Evolutionary conservation across 2,329 filamentous ascomycete genomes (phyloP).

Genomic region (Aspergillus chevalieri): DNA sequence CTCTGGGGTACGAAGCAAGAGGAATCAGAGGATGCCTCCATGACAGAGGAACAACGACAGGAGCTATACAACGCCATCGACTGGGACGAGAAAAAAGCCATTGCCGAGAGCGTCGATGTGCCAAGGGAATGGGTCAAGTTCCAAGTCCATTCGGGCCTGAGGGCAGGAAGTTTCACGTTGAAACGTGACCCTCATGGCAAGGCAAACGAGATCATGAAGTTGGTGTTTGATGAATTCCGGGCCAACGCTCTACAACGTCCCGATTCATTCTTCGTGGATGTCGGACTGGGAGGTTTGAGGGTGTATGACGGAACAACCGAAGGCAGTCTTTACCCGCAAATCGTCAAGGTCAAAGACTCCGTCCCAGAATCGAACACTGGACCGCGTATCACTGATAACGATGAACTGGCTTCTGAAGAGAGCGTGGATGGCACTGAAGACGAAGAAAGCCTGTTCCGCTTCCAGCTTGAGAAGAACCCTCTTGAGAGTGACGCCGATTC

Average conservation of each 20-base stretch:
- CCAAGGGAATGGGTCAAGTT: constrained; percentile 89
- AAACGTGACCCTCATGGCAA: constrained; percentile 77
- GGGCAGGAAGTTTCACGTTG: constrained; percentile 91
- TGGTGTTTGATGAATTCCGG: constrained; percentile 92
- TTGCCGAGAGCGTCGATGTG: constrained; percentile 80
- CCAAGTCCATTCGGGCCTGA: constrained; percentile 86
- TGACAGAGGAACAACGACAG: constrained; percentile 92
- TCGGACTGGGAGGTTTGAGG: constrained; percentile 86
- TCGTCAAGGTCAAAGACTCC: constrained; percentile 90
- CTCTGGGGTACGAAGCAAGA: constrained; percentile 77
- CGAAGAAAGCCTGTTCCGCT: constrained; percentile 79
- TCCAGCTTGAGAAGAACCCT: constrained; percentile 91
- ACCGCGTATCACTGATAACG: constrained; percentile 23
- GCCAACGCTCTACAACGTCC: constrained; percentile 84
- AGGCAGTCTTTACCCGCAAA: constrained; percentile 86
- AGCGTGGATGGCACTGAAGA: constrained; percentile 40
- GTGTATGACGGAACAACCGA: constrained; percentile 94
- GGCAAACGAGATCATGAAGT: constrained; percentile 71
- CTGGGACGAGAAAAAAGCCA: constrained; percentile 91
- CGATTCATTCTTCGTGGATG: constrained; percentile 80
- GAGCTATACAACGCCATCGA: constrained; percentile 97
- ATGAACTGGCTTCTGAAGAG: constrained; percentile 33
- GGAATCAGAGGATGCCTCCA: constrained; percentile 70
- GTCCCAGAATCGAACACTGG: constrained; percentile 47
- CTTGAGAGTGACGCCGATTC: constrained; percentile 88